Evolutionary conservation across 768 basidiomycete species (phyloP), one percentile per base, ranked within the genome.

Genomic region (Pleurotus citrinopileatus): DNA sequence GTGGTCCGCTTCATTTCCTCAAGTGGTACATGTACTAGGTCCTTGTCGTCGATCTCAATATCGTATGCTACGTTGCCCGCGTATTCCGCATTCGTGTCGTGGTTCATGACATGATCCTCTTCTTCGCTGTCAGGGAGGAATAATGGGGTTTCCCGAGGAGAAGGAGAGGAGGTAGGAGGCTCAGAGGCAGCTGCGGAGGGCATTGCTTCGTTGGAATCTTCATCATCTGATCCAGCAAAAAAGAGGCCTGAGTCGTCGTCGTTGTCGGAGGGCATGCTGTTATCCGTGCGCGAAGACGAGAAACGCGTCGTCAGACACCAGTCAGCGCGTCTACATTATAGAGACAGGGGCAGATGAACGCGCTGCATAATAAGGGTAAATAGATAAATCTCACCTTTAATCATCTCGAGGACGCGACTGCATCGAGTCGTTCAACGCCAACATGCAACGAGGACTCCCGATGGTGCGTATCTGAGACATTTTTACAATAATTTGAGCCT

Each of bases 381-480:
- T 61, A 70, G 48, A 51, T 51, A 36, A 17, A 52, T 60, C 54
- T 64, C 64, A 68, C 65, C 64, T 68, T 55, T 60, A 55, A 53
- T 17, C 26, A 34, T 60, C 56, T 42, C 37, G 26, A 54, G 6
- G 28, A 28, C 22, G 28, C 34, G 48, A 37, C 60, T 55, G 42
- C 32, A 45, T 53, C 55, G 56, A 46, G 55, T 58, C 60, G 57
- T 42, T 52, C 48, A 59, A 57, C 55, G 59, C 59, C 67, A 86
- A 82, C 78, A 93, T 93, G 91, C 91, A 92, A 71, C 87, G 90
- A 58, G 81, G 81, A 59, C 78, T 91, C 63, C 86, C 86, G 43
- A 90, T 91, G 86, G 89, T 89, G 67, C 48, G 64, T 55, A 23
- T 27, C 26, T 36, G 8, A 51, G 36, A 10, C 22, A 38, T 22